Evolutionary conservation across 2,329 filamentous ascomycete species (phyloP), one percentile per base, ranked within the genome.

Genomic region (Rhynchosporium agropyri): DNA sequence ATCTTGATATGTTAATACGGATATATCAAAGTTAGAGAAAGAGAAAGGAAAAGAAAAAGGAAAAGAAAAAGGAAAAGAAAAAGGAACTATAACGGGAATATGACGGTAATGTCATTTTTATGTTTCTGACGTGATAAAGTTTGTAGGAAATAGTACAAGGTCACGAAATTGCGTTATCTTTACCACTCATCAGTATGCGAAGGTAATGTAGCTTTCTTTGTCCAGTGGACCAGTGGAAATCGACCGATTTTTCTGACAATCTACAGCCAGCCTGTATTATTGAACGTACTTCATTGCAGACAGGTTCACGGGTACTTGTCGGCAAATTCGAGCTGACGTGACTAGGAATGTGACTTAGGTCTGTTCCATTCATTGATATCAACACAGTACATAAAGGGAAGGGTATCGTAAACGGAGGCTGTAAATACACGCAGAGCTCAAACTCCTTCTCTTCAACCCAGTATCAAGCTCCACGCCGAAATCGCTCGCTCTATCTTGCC

Each of bases 371-470:
- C 40, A 43, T 43, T 9, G 10, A 12, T 8, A 13, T 43, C 1
- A 13, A 3, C 40, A 43, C 2, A 43, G 10, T 43, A 43, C 40
- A 43, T 15, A 26, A 3, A 36, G 36, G 29, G 33, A 40, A 54
- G 50, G 50, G 50, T 54, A 54, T 54, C 50, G 50, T 54, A 13
- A 48, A 54, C 7, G 20, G 13, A 54, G 33, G 50, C 50, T 54
- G 40, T 13, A 33, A 40, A 5, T 40, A 54, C 50, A 54, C 33
- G 15, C 15, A 40, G 28, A 38, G 50, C 50, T 54, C 49, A n/a
- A 20, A 31, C 31, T 53, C 49, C 9, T 20, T 20, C n/a, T 7
- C 20, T 54, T 9, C 28, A 8, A 5, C 6, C 50, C n/a, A 40
- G 13, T 10, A 51, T 20, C 15, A 31, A 9, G 10, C 38, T 3